Conservation (phyloP, 2,329 filamentous ascomycete genomes). For the Exophiala spinifera region DNA sequence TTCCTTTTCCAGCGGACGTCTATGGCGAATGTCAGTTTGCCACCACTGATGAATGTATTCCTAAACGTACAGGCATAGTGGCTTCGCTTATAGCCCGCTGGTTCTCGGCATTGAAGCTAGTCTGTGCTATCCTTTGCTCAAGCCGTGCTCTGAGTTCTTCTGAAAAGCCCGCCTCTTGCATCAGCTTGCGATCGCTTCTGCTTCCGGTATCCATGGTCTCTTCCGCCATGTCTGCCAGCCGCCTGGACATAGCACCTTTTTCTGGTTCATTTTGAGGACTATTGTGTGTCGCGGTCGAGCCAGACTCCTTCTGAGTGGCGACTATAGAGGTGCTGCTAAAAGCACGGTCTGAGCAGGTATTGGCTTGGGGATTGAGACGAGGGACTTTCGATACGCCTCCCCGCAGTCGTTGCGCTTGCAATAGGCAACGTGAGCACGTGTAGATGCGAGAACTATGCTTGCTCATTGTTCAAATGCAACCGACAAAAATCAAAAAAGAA, state of each 20-base stretch:
- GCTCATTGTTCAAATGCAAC: slow-evolving; percentile 19
- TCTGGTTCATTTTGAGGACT: slow-evolving; percentile 30
- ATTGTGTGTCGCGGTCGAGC: neutral
- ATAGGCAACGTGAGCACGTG: slow-evolving; percentile 26
- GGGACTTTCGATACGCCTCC: neutral
- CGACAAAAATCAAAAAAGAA: neutral
- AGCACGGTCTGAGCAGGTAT: slow-evolving; percentile 4
- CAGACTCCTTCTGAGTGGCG: slow-evolving; percentile 6
- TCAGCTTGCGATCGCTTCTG: slow-evolving; percentile 53
- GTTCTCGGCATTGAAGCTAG: slow-evolving; percentile 54
- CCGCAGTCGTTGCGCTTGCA: slow-evolving; percentile 22
- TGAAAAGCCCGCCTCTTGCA: slow-evolving; percentile 62
- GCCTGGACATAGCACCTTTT: slow-evolving; percentile 57
- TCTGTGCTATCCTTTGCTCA: slow-evolving; percentile 57
- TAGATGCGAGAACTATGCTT: slow-evolving; percentile 17
- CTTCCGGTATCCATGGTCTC: slow-evolving; percentile 56
- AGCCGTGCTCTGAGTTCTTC: slow-evolving; percentile 58
- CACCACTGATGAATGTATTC: slow-evolving; percentile 1
- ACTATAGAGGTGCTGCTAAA: slow-evolving; percentile 11
- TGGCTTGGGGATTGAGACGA: neutral
- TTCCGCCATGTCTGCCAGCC: slow-evolving; percentile 59
- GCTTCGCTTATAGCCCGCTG: slow-evolving; percentile 53
- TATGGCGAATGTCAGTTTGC: slow-evolving; percentile 20
- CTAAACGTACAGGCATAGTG: slow-evolving; percentile 48
- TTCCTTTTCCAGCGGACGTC: slow-evolving; percentile 64